Conservation (phyloP, 352 stramenopile genomes). For the Paralagenidium karlingii region DNA sequence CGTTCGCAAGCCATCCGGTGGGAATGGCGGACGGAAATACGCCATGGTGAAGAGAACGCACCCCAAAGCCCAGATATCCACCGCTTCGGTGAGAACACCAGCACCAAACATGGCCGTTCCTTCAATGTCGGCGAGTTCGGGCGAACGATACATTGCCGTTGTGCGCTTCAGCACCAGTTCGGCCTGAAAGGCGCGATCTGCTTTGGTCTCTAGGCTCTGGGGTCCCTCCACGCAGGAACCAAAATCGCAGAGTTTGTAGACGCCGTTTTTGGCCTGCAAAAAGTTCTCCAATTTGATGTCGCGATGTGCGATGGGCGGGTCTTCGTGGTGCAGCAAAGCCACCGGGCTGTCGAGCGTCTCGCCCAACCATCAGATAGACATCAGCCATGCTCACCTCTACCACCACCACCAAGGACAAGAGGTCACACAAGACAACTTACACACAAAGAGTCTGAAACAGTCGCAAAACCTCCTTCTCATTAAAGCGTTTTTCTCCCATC, state of each 20-base stretch:
- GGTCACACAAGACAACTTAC: conserved; percentile 16
- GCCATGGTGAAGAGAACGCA: conserved; percentile 94
- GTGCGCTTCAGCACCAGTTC: conserved; percentile 94
- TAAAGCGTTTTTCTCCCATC: conserved; percentile 64
- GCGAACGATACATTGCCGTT: conserved; percentile 95
- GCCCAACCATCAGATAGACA: conserved; percentile 2
- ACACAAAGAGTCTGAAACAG: conserved; percentile 65
- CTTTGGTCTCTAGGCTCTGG: conserved; percentile 66
- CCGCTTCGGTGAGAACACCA: conserved; percentile 83
- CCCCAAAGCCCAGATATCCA: conserved; percentile 92
- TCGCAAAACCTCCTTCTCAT: conserved; percentile 42
- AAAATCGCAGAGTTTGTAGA: conserved; percentile 95
- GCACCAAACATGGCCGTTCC: conserved; percentile 86
- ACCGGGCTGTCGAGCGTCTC: conserved; percentile 48
- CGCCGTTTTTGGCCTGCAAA: conserved; percentile 70
- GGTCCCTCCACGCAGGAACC: conserved; percentile 81
- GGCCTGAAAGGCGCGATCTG: conserved; percentile 77
- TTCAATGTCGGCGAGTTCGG: conserved; percentile 94
- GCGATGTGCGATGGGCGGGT: conserved; percentile 89
- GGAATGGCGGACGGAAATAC: conserved; percentile 94
- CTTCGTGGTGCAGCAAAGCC: conserved; percentile 43
- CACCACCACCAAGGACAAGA: background rate
- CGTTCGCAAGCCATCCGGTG: conserved; percentile 89
- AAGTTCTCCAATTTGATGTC: conserved; percentile 98
- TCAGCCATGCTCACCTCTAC: background rate